These are phyloP conservation scores for Pseudogymnoascus sp. DNA, from an alignment of 2,329 filamentous ascomycete species.

Conservation along the genomic window DNA sequence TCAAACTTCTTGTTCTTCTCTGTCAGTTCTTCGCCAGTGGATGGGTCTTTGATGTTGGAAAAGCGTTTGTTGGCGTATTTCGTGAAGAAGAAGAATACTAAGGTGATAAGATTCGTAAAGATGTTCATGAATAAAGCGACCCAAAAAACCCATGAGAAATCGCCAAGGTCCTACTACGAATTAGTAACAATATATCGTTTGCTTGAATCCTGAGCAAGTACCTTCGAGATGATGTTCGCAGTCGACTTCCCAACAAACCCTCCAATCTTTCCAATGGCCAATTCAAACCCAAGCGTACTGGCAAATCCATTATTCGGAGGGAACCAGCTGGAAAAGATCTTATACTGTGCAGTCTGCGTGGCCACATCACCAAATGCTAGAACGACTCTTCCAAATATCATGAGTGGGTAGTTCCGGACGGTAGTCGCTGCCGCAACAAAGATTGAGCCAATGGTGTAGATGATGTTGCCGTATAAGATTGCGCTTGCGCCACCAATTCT, in stretches of 20 bases:
- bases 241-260: constrained; percentile 53
- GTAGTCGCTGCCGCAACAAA: constrained; percentile 50
- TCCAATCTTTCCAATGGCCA: constrained; percentile 54
- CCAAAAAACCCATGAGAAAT: constrained; percentile 58
- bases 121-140: constrained; percentile 55
- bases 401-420: constrained; percentile 49
- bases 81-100: constrained; percentile 49
- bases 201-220: constrained; percentile 12
- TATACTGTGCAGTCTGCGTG: constrained; percentile 57
- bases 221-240: constrained; percentile 49
- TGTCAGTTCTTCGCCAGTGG: constrained; percentile 51
- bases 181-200: not conserved
- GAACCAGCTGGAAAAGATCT: constrained; percentile 59
- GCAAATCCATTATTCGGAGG: constrained; percentile 54
- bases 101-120: constrained; percentile 50
- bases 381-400: constrained; percentile 50
- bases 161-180: constrained; percentile 38
- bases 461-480: constrained; percentile 53
- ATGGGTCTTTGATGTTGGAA: constrained; percentile 41
- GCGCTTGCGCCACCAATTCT: constrained; percentile 50
- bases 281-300: constrained; percentile 51
- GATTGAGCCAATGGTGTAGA: constrained; percentile 51
- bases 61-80: constrained; percentile 42
- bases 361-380: constrained; percentile 54
- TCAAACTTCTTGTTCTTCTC: constrained; percentile 54